Base-by-base conservation (phyloP, 2,329 filamentous ascomycete species). In the Cercospora nicotianae region DNA sequence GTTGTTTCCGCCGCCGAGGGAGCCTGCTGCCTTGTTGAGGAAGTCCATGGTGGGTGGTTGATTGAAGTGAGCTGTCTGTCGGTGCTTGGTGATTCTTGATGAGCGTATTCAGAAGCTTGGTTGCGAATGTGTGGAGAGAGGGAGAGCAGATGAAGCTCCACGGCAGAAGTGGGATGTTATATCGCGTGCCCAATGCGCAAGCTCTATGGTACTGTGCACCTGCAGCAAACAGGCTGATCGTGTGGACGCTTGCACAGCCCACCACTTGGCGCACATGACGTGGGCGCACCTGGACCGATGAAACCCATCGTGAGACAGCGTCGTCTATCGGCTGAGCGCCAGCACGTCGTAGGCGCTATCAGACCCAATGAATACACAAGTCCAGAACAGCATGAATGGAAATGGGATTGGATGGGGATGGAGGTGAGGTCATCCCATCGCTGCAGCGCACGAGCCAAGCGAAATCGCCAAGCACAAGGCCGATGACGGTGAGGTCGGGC, bases 1-100 rank as follows among this genome's bases (percentile, higher is more conserved):
- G 65, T 70, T 72, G 42, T 53, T 55, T 30, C 20, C 48, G 12
- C 79, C 78, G 70, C 66, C 57, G 45, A 66, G 64, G 26, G 79
- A 53, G 51, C 80, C 81, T 73, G 80, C 77, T 71, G 81, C 73
- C 71, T 83, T 81, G 74, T 84, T 82, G 78, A 83, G 75, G 75
- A 80, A 83, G 72, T 84, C 81, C 82, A 84, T 83, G 74, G 36
- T 42, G 36, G 16, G 36, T n/a, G 36, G 16, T 30, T 79, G 67
- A 62, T 30, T 31, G 23, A 12, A 39, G 63, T 60, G 62, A 5
- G 20, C 45, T 33, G n/a, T 33, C 33, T 57, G n/a, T 33, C 39
- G 23, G 48, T 57, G 62, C 20, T 65, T 62, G 31, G 12, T 13
- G n/a, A 6, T 45, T 55, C 20, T 65, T 60, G 51, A 20, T 26